These are phyloP conservation scores for Candida golubevii DNA, from an alignment of 805 yeast genomes.

Conservation along the genomic window DNA sequence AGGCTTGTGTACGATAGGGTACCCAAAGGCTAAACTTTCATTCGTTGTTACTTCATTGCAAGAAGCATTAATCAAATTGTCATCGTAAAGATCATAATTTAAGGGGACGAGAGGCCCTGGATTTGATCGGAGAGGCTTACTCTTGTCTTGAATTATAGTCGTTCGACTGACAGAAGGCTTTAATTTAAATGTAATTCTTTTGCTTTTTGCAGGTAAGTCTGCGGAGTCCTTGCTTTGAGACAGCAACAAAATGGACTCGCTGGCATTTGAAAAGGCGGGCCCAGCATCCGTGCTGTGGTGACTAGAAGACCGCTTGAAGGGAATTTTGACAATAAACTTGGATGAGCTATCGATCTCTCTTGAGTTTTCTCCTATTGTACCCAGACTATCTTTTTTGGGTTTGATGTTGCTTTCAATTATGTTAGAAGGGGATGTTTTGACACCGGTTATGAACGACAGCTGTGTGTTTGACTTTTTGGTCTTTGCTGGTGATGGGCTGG, in stretches of 20 bases:
- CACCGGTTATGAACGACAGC: too few relatives aligned
- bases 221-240: too few relatives aligned
- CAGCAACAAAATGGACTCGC: too few relatives aligned
- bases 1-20: slow-evolving; percentile 24
- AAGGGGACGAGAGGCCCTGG: slow-evolving; percentile 40
- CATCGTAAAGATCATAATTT: slow-evolving; percentile 36
- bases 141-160: slow-evolving; percentile 26
- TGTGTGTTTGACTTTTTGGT: neutral
- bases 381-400: too few relatives aligned
- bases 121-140: slow-evolving; percentile 29
- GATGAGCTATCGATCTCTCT: too few relatives aligned
- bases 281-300: too few relatives aligned
- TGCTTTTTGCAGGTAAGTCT: neutral
- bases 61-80: slow-evolving; percentile 22
- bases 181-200: slow-evolving; percentile 3
- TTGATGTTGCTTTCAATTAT: too few relatives aligned
- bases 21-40: slow-evolving; percentile 35
- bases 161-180: slow-evolving; percentile 20
- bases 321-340: too few relatives aligned
- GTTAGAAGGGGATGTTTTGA: too few relatives aligned
- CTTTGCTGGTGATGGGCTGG: neutral
- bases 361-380: too few relatives aligned
- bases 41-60: slow-evolving; percentile 16
- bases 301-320: too few relatives aligned
- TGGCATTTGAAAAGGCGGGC: too few relatives aligned